phyloP scores from a whole-genome alignment of 2,329 filamentous ascomycete genomes.

The Monosporascus ibericus region DNA sequence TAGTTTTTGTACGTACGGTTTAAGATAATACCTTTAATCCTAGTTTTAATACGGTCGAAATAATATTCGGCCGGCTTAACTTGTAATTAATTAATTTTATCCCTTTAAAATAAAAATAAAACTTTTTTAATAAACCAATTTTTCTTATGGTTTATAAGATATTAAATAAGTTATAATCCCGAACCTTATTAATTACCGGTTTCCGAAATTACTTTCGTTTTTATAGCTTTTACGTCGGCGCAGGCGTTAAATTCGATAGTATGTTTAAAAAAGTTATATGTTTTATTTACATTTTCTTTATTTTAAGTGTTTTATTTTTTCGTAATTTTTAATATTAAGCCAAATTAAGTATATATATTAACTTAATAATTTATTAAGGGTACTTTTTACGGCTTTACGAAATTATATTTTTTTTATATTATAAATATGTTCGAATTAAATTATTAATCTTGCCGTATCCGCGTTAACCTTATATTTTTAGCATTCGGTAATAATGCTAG shows the following conservation, averaged over 20 bases:
- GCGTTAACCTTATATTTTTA: background rate
- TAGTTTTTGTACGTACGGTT: background rate
- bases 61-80: background rate
- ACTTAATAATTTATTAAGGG: background rate
- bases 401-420: background rate
- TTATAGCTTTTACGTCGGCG: background rate
- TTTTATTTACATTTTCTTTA: background rate
- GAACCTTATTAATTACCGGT: background rate
- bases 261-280: background rate
- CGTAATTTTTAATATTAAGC: too few species aligned
- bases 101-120: background rate
- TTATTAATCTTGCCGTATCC: background rate
- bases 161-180: background rate
- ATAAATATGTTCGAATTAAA: background rate
- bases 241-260: background rate
- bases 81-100: background rate
- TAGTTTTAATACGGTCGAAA: background rate
- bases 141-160: background rate
- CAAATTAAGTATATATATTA: too few species aligned
- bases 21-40: background rate
- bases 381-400: background rate
- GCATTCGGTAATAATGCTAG: background rate
- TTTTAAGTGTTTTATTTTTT: background rate
- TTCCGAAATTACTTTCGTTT: background rate
- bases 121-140: background rate